These are phyloP conservation scores for Aspergillus bertholletiae DNA, from an alignment of 495 filamentous ascomycete species.

Conservation along the genomic window DNA sequence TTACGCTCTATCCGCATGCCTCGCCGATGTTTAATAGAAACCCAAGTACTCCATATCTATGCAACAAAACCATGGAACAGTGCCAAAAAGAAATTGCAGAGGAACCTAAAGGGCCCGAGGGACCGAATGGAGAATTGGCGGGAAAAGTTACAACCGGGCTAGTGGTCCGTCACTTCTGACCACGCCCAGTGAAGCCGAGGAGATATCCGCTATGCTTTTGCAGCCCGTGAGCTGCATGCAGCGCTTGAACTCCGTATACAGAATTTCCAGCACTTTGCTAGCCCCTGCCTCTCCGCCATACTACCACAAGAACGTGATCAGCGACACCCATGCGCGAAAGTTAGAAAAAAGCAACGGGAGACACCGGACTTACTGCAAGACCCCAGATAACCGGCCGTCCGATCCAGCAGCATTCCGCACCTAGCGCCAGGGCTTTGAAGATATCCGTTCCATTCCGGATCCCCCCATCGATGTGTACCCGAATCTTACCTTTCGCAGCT, in stretches of 20 bases:
- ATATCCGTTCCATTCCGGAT: conserved; percentile 63
- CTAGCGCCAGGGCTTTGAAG: conserved; percentile 65
- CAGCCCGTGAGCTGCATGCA: conserved; percentile 51
- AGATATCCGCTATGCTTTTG: conserved; percentile 44
- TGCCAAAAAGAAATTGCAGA: no score
- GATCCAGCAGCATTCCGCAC: conserved; percentile 60
- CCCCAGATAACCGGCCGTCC: conserved; percentile 60
- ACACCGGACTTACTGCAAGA: conserved; percentile 21
- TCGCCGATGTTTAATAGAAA: no score
- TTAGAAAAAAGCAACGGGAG: neutral
- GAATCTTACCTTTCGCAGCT: conserved; percentile 54
- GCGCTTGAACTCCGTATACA: conserved; percentile 47
- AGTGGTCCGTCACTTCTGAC: conserved; percentile 38
- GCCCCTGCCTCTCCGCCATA: conserved; percentile 40
- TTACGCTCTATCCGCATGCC: no score
- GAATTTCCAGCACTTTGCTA: conserved; percentile 35
- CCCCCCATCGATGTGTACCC: conserved; percentile 66
- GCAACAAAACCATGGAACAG: neutral
- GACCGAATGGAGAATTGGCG: neutral
- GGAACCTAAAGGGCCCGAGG: no score
- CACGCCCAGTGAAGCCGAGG: conserved; percentile 31
- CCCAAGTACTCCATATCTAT: no score
- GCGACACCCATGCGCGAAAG: neutral
- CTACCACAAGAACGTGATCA: conserved; percentile 3
- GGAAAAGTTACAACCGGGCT: conserved; percentile 24